These are phyloP conservation scores for Gossypium davidsonii DNA, from an alignment of 441 rosid genomes.

Conservation along the genomic window DNA sequence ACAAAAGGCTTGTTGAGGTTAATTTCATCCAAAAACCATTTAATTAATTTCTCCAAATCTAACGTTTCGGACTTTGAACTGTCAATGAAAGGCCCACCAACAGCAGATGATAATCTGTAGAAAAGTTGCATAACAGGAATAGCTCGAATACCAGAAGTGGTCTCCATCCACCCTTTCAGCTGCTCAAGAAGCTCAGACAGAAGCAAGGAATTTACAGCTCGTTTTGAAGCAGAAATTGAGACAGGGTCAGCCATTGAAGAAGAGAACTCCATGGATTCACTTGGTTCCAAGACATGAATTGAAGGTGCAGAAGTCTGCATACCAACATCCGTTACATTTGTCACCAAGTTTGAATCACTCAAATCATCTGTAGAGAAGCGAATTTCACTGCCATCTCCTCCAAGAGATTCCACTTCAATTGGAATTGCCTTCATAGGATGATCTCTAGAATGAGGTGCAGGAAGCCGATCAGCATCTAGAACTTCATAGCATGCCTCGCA, in stretches of 20 bases:
- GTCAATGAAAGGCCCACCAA: conserved; percentile 95
- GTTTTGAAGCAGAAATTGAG: conserved; percentile 94
- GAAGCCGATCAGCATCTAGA: conserved; percentile 82
- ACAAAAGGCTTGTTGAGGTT: conserved; percentile 70
- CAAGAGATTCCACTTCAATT: conserved; percentile 89
- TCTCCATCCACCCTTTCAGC: conserved; percentile 96
- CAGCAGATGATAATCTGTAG: conserved; percentile 95
- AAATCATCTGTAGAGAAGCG: conserved; percentile 77
- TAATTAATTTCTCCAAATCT: conserved; percentile 80
- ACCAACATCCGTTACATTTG: conserved; percentile 40
- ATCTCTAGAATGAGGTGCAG: conserved; percentile 94
- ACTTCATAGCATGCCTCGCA: conserved; percentile 97
- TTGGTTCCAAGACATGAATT: conserved; percentile 90
- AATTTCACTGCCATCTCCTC: conserved; percentile 79
- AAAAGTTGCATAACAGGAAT: conserved; percentile 97
- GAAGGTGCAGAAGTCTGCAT: conserved; percentile 74
- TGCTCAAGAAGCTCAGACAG: conserved; percentile 91
- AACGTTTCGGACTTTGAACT: conserved; percentile 78
- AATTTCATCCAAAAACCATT: conserved; percentile 92
- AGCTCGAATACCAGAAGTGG: conserved; percentile 82
- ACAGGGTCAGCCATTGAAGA: conserved; percentile 68
- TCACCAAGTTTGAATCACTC: conserved; percentile 55
- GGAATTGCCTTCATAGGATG: conserved; percentile 98
- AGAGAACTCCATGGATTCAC: conserved; percentile 82
- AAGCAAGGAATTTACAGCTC: conserved; percentile 92